These are phyloP conservation scores for Atalantia buxifolia DNA, from an alignment of 345 rosid genomes.

Conservation along the genomic window DNA sequence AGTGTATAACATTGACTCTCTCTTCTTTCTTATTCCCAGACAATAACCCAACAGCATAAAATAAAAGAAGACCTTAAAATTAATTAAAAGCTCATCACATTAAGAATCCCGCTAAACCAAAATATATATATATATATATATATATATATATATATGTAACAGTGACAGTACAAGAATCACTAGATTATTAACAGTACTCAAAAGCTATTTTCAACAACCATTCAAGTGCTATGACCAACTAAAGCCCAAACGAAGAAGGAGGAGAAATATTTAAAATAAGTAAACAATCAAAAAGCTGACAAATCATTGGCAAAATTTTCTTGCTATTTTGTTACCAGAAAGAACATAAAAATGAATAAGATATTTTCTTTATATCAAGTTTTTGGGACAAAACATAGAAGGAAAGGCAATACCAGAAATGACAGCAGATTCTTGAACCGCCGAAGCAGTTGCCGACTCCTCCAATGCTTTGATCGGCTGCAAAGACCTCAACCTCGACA, in stretches of 20 bases:
- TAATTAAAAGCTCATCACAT: not conserved
- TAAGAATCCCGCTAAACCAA: not conserved
- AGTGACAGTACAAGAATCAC: not conserved
- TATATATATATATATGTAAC: no score
- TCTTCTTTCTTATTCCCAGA: not conserved
- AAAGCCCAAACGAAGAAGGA: not conserved
- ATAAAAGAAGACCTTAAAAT: not conserved
- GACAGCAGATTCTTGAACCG: constrained; percentile 21
- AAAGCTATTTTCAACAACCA: not conserved
- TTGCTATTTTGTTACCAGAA: no score
- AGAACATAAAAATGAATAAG: not conserved
- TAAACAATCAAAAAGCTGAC: not conserved
- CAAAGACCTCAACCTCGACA: constrained; percentile 19
- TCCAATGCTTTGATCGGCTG: constrained; percentile 43
- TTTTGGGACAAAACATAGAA: not conserved
- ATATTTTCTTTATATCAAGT: not conserved
- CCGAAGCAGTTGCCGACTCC: constrained; percentile 35
- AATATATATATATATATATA: no score
- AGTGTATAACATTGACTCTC: not conserved
- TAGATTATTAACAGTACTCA: not conserved
- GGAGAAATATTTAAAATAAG: not conserved
- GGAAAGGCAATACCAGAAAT: constrained; percentile 26
- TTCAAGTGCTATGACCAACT: not conserved
- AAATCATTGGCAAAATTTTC: not conserved
- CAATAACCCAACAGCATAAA: not conserved